phyloP scores from a whole-genome alignment of 1,139 yeast species.

The Suhomyces coccinellae region DNA sequence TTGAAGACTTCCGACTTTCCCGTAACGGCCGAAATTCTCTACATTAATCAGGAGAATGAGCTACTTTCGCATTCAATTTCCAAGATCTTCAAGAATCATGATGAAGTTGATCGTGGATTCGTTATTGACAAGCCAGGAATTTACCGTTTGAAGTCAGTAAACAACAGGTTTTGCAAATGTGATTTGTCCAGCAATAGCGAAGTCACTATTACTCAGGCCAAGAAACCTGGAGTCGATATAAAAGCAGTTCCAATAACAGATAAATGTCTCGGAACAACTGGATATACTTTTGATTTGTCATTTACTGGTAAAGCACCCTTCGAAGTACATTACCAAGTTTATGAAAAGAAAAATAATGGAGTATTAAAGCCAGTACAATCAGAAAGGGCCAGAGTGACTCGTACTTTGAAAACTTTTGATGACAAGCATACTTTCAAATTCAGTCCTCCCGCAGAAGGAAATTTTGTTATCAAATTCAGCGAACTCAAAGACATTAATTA shows the following conservation, averaged over 20 bases:
- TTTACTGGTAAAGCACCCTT: slow-evolving; percentile 84
- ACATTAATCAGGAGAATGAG: slow-evolving; percentile 28
- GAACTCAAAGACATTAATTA: slow-evolving; percentile 58
- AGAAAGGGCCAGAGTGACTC: slow-evolving; percentile 30
- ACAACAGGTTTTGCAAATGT: slow-evolving; percentile 67
- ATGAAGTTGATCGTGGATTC: slow-evolving; percentile 36
- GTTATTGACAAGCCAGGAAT: slow-evolving; percentile 59
- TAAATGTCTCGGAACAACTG: slow-evolving; percentile 90
- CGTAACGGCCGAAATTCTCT: slow-evolving; percentile 42
- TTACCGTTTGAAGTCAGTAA: slow-evolving; percentile 54
- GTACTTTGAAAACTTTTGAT: slow-evolving; percentile 26
- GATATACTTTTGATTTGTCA: slow-evolving; percentile 66
- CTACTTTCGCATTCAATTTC: slow-evolving; percentile 29
- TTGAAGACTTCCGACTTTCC: slow-evolving; percentile 46
- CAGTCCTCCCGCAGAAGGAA: slow-evolving; percentile 80
- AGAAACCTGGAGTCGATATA: slow-evolving; percentile 54
- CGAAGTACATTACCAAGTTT: slow-evolving; percentile 61
- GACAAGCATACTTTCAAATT: slow-evolving; percentile 53
- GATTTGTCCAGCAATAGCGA: slow-evolving; percentile 36
- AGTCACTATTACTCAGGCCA: slow-evolving; percentile 27
- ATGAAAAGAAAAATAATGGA: slow-evolving; percentile 42
- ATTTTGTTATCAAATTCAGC: slow-evolving; percentile 69
- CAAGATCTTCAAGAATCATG: slow-evolving; percentile 33
- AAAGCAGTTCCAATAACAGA: slow-evolving; percentile 66
- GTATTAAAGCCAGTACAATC: slow-evolving; percentile 32